A percentile compares a stretch with the other conserved stretches of the same genome.
These are phyloP conservation scores for Marchantia paleacea DNA, from an alignment of 225 moss, liverwort and hornwort genomes.

Conservation along the genomic window DNA sequence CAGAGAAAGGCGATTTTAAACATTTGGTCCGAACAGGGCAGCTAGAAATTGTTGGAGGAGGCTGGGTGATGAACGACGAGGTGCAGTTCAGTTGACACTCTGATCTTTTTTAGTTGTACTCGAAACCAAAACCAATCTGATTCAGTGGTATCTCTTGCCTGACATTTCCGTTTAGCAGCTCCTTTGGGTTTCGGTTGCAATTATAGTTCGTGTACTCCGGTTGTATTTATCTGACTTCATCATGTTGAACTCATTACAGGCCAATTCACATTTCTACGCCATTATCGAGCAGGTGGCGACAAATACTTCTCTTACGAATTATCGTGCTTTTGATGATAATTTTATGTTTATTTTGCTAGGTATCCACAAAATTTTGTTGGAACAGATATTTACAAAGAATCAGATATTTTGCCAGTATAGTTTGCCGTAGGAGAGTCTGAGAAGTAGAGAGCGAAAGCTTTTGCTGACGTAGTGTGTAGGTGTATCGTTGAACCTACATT, in stretches of 20 bases:
- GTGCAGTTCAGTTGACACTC: constrained; percentile 23
- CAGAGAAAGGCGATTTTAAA: constrained; percentile 66
- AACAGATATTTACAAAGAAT: too few species aligned
- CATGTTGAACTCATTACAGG: constrained; percentile 36
- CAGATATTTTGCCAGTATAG: too few species aligned
- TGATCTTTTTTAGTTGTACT: neutral
- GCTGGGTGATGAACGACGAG: constrained; percentile 99
- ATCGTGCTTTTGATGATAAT: too few species aligned
- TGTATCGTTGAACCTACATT: neutral
- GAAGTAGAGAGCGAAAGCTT: too few species aligned
- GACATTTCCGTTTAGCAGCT: neutral
- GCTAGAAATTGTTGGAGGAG: constrained; percentile 97
- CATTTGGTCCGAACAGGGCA: constrained; percentile 69
- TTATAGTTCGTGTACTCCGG: neutral
- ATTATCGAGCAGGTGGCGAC: constrained; percentile 87
- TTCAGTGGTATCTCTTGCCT: neutral
- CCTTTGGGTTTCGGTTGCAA: neutral
- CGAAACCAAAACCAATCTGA: neutral
- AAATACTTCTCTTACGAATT: neutral
- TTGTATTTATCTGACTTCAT: neutral
- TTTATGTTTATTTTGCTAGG: too few species aligned
- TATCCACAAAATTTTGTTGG: too few species aligned
- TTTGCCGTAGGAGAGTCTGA: too few species aligned
- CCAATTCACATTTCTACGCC: constrained; percentile 97
- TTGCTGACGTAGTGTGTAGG: too few species aligned